Conservation (phyloP, 1,139 yeast genomes). For the Taphrina populina region DNA sequence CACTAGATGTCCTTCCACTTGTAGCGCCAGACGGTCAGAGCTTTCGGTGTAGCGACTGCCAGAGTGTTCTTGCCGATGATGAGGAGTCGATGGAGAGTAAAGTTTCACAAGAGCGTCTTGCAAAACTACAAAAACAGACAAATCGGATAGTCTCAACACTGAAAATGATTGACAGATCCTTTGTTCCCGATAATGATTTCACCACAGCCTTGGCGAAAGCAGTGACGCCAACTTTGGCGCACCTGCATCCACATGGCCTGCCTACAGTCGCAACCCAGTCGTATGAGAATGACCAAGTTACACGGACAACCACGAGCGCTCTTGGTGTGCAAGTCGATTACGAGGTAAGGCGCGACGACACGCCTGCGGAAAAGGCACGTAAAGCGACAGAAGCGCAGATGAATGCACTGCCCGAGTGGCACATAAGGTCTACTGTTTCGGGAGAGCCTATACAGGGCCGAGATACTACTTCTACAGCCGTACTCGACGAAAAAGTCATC, state of each 20-base stretch:
- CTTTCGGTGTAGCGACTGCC: slow-evolving; percentile 83
- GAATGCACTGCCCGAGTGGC: slow-evolving; percentile 97
- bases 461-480: slow-evolving; percentile 1
- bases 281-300: slow-evolving; percentile 43
- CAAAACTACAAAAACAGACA: slow-evolving; percentile 80
- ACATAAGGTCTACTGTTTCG: slow-evolving; percentile 74
- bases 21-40: slow-evolving; percentile 75
- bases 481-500: slow-evolving; percentile 14
- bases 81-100: slow-evolving; percentile 82
- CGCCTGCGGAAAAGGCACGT: slow-evolving; percentile 13
- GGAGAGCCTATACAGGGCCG: slow-evolving; percentile 21
- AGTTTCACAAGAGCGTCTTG: slow-evolving; percentile 77
- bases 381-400: slow-evolving; percentile 56
- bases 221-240: slow-evolving; percentile 42
- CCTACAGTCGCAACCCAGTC: neutral
- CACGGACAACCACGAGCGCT: slow-evolving; percentile 53
- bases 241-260: slow-evolving; percentile 46
- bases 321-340: slow-evolving; percentile 71
- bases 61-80: slow-evolving; percentile 73
- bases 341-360: slow-evolving; percentile 54
- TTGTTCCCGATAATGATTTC: slow-evolving; percentile 61
- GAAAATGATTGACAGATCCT: slow-evolving; percentile 79
- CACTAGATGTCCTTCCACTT: slow-evolving; percentile 81
- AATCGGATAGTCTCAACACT: slow-evolving; percentile 82
- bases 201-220: slow-evolving; percentile 48